phyloP scores from a whole-genome alignment of 768 basidiomycete species.

The Amanita fuliginea region DNA sequence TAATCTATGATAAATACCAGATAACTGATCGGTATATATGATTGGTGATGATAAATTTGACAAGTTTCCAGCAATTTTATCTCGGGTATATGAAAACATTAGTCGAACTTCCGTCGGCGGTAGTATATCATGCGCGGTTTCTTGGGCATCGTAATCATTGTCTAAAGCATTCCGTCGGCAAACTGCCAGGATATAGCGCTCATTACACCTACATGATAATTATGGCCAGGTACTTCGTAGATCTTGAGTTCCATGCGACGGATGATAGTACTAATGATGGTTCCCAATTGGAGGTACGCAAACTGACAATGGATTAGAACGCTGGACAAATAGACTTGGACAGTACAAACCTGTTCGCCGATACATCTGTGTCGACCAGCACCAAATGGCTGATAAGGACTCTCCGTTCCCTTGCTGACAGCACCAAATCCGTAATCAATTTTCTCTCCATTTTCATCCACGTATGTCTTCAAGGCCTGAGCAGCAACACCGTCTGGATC shows the following conservation, averaged over 20 bases:
- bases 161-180: slow-evolving; percentile 32
- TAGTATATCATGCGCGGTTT: slow-evolving; percentile 53
- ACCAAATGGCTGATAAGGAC: slow-evolving; percentile 95
- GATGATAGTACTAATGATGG: slow-evolving; percentile 69
- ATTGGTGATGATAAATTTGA: background rate
- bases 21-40: background rate
- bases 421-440: slow-evolving; percentile 94
- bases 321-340: background rate
- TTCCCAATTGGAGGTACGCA: slow-evolving; percentile 88
- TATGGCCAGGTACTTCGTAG: slow-evolving; percentile 66
- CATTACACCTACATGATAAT: slow-evolving; percentile 69
- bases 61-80: background rate
- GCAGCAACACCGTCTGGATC: slow-evolving; percentile 78
- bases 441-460: slow-evolving; percentile 73
- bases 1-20: background rate
- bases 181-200: background rate
- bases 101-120: slow-evolving; percentile 52
- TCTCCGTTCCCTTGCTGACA: slow-evolving; percentile 93
- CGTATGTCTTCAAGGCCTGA: slow-evolving; percentile 65
- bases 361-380: slow-evolving; percentile 95
- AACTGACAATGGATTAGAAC: slow-evolving; percentile 37
- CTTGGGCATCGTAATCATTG: slow-evolving; percentile 89
- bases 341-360: slow-evolving; percentile 60
- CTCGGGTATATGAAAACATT: slow-evolving; percentile 1
- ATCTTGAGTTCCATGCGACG: slow-evolving; percentile 68